A percentile compares a stretch with the other conserved stretches of the same genome.
Conservation (phyloP, 805 yeast genomes). For the Debaryomyces prosopidis region DNA sequence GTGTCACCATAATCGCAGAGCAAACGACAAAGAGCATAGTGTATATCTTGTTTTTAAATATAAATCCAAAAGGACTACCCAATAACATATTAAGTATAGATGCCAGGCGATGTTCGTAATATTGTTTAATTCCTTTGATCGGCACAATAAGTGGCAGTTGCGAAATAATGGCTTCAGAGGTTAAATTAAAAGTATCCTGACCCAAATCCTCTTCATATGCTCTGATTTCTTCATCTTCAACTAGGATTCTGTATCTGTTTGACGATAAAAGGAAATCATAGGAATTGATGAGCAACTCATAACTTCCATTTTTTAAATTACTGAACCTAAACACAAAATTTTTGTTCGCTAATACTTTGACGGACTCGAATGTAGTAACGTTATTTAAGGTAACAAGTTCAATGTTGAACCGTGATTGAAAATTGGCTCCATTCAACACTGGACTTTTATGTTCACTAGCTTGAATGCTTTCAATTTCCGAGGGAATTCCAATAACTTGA, state of each 20-base stretch:
- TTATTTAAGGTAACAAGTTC: slow-evolving; percentile 13
- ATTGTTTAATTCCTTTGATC: slow-evolving; percentile 23
- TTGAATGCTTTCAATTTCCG: slow-evolving; percentile 14
- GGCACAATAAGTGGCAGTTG: neutral
- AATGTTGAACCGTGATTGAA: slow-evolving; percentile 31
- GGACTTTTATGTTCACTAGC: slow-evolving; percentile 6
- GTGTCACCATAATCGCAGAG: slow-evolving; percentile 30
- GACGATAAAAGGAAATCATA: slow-evolving; percentile 33
- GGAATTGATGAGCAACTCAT: slow-evolving; percentile 32
- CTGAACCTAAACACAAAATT: slow-evolving; percentile 25
- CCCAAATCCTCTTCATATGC: slow-evolving; percentile 24
- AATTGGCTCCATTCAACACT: slow-evolving; percentile 37
- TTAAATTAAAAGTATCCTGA: slow-evolving; percentile 13
- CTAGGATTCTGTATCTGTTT: slow-evolving; percentile 26
- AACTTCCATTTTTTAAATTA: slow-evolving; percentile 29
- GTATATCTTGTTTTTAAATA: slow-evolving; percentile 36
- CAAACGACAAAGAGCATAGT: slow-evolving; percentile 31
- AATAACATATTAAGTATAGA: slow-evolving; percentile 31
- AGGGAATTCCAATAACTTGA: slow-evolving; percentile 28
- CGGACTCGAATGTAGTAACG: slow-evolving; percentile 1
- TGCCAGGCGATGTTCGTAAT: slow-evolving; percentile 33
- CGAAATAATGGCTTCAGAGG: slow-evolving; percentile 16
- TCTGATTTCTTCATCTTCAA: slow-evolving; percentile 19
- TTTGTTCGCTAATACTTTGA: slow-evolving; percentile 19
- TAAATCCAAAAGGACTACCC: slow-evolving; percentile 43